A percentile compares a stretch with the other conserved stretches of the same genome.
Conservation (phyloP, 2,329 filamentous ascomycete genomes). For the Colletotrichum lentis region DNA sequence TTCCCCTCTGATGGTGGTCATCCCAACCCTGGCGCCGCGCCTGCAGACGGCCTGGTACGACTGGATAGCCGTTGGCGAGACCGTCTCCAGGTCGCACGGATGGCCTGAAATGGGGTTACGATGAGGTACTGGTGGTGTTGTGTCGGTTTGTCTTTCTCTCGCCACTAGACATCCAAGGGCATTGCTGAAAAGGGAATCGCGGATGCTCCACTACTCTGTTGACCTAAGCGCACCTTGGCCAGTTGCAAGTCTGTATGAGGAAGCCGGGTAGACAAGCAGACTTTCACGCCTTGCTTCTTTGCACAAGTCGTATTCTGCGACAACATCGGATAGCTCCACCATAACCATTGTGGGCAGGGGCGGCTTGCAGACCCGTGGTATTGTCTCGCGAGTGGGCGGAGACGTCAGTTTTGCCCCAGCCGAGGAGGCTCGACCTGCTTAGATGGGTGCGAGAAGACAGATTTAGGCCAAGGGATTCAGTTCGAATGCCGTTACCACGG, state of each 20-base stretch:
- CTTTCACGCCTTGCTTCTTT: conserved; percentile 33
- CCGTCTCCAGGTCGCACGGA: conserved; percentile 30
- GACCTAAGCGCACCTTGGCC: conserved; percentile 29
- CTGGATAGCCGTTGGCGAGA: conserved; percentile 23
- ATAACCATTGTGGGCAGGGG: conserved; percentile 1
- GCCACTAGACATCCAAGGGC: conserved; percentile 12
- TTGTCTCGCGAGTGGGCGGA: conserved; percentile 16
- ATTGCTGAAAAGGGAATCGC: conserved; percentile 20
- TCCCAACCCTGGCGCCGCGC: conserved; percentile 12
- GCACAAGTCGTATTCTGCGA: conserved; percentile 26
- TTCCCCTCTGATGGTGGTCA: conserved; percentile 9
- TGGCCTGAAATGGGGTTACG: conserved; percentile 26
- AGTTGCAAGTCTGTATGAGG: conserved; percentile 28
- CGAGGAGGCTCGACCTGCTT: conserved; percentile 30
- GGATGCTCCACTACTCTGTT: conserved; percentile 27
- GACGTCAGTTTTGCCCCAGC: conserved; percentile 2
- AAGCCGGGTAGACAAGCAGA: conserved; percentile 20
- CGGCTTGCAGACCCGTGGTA: conserved; percentile 20
- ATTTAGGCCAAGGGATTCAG: neutral
- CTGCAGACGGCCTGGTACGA: conserved; percentile 12
- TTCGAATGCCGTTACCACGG: conserved; percentile 4
- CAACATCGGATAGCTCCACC: conserved; percentile 1
- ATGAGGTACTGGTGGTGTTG: conserved; percentile 24
- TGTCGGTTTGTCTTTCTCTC: conserved; percentile 31
- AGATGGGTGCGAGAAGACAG: conserved; percentile 12